A percentile compares a stretch with the other conserved stretches of the same genome.
These are phyloP conservation scores for Mortierella sp. DNA, from an alignment of 371 early-diverging fungal species.

Conservation along the genomic window DNA sequence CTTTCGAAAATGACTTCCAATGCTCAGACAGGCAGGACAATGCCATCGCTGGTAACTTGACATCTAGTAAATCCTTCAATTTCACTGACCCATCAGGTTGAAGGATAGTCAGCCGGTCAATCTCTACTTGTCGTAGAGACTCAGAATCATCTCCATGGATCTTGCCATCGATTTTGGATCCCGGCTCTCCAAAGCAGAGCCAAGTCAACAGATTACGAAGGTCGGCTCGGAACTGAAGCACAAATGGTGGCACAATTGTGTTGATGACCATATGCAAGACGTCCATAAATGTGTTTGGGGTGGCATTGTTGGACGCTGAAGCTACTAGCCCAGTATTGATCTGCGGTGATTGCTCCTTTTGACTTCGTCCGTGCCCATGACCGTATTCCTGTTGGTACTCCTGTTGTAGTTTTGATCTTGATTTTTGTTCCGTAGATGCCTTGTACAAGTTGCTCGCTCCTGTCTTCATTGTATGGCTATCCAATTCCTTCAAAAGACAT, in stretches of 20 bases:
- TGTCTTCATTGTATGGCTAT: not conserved
- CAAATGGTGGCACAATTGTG: slow-evolving; percentile 11
- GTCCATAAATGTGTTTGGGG: not conserved
- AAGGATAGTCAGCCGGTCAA: not conserved
- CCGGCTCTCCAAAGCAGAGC: slow-evolving; percentile 9
- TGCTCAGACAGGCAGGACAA: slow-evolving; percentile 3
- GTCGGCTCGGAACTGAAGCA: slow-evolving; percentile 20
- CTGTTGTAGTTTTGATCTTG: not conserved
- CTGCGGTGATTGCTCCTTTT: not conserved
- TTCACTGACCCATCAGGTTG: slow-evolving; percentile 14
- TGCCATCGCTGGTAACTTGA: not conserved
- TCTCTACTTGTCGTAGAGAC: not conserved
- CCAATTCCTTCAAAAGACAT: too few relatives aligned
- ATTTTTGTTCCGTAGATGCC: not conserved
- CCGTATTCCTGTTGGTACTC: not conserved
- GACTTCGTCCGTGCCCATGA: not conserved
- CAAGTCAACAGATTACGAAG: slow-evolving; percentile 20
- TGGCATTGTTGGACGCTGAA: not conserved
- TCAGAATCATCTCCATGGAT: slow-evolving; percentile 8
- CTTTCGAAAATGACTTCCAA: not conserved
- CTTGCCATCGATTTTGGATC: slow-evolving; percentile 14
- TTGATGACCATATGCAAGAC: slow-evolving; percentile 16
- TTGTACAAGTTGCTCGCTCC: not conserved
- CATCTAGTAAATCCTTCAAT: slow-evolving; percentile 8
- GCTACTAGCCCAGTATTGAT: not conserved